Evolutionary conservation across 306 rosid genomes (phyloP).

Genomic region (Malus domestica): ASM211411v1 NC_041802.1:32369001-32369500

Average conservation of each 20-base stretch:
- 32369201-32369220: not conserved
- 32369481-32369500: too few species aligned
- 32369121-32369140: not conserved
- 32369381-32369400: too few species aligned
- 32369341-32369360: not conserved
- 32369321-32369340: not conserved
- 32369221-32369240: not conserved
- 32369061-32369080: not conserved
- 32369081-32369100: not conserved
- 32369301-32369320: not conserved
- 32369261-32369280: not conserved
- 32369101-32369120: not conserved
- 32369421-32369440: too few species aligned
- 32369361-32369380: too few species aligned
- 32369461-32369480: too few species aligned
- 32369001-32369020: too few species aligned
- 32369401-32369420: too few species aligned
- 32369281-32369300: not conserved
- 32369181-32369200: not conserved
- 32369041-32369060: not conserved
- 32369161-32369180: constrained; percentile 13
- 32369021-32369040: rapidly evolving
- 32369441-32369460: too few species aligned
- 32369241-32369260: not conserved
- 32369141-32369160: constrained; percentile 5